phyloP scores from a whole-genome alignment of 192 early-diverging fungal species.

The Linnemannia elongata region DNA sequence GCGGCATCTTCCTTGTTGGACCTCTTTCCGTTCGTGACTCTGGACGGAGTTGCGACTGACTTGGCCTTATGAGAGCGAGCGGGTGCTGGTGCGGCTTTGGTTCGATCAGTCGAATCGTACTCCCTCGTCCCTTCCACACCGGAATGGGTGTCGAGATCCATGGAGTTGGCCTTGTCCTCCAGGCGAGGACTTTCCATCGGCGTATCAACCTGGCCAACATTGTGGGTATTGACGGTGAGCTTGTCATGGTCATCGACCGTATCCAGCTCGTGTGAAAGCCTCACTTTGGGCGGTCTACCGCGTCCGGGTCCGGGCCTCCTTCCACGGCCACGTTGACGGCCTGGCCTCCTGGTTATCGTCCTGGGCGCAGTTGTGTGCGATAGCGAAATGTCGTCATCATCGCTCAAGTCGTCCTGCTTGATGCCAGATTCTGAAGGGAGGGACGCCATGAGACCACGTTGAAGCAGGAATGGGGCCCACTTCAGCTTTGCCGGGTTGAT shows the following conservation, averaged over 20 bases:
- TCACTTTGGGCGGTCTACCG: constrained; percentile 4
- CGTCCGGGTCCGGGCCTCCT: constrained; percentile 9
- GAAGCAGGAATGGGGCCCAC: constrained; percentile 79
- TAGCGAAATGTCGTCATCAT: neutral
- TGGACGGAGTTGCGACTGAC: neutral
- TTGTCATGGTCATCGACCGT: neutral
- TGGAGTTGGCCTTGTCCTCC: neutral
- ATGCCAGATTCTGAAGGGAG: neutral
- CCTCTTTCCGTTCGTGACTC: neutral
- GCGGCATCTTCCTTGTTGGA: neutral
- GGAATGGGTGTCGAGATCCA: neutral
- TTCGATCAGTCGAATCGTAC: neutral
- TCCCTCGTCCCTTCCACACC: neutral
- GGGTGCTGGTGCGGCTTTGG: neutral
- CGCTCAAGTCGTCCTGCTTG: constrained; percentile 5
- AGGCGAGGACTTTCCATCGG: neutral
- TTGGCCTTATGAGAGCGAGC: neutral
- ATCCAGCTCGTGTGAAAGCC: neutral
- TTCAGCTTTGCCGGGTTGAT: constrained; percentile 72
- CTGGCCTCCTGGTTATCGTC: neutral
- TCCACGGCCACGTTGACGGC: constrained; percentile 2
- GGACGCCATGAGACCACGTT: constrained; percentile 50
- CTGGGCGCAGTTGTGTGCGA: neutral
- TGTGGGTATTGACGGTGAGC: neutral
- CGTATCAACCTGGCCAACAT: neutral